These are phyloP conservation scores for Poa pratensis DNA, from an alignment of 176 grass and related monocot genomes.

Conservation along the genomic window DNA sequence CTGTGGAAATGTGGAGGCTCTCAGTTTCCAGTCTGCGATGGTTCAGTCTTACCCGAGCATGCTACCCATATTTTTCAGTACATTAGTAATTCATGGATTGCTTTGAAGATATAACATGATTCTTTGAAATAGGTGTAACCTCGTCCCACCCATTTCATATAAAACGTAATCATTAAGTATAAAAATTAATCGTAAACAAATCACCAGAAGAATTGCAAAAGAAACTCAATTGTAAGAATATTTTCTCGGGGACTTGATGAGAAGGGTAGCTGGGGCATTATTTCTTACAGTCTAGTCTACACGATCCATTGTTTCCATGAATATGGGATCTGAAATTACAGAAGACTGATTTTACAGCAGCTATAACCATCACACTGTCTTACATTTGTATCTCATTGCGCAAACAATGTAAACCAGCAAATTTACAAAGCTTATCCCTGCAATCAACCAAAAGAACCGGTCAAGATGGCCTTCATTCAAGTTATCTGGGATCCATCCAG, in stretches of 20 bases:
- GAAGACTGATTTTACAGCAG: not conserved
- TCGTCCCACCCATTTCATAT: not conserved
- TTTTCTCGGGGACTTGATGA: not conserved
- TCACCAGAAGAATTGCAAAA: not conserved
- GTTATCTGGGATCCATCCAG: slow-evolving; percentile 91
- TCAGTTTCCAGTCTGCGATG: not conserved
- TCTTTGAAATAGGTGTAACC: not conserved
- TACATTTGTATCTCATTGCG: slow-evolving; percentile 71
- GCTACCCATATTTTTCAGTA: not conserved
- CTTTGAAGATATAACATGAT: not conserved
- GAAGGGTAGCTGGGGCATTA: no score
- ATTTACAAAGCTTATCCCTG: slow-evolving; percentile 71
- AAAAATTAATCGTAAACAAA: not conserved
- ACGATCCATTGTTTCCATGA: slow-evolving; percentile 6
- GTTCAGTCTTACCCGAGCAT: not conserved
- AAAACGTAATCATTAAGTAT: not conserved
- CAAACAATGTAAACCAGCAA: slow-evolving; percentile 65
- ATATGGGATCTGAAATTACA: slow-evolving; percentile 1
- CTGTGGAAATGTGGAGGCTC: not conserved
- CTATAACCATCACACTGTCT: slow-evolving; percentile 56
- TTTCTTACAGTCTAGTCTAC: not conserved
- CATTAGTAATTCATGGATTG: not conserved
- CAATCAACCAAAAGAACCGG: slow-evolving; percentile 90
- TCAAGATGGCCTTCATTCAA: slow-evolving; percentile 95
- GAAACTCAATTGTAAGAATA: not conserved